phyloP scores from a whole-genome alignment of 2,329 filamentous ascomycete species.

The Fusarium torreyae region DNA sequence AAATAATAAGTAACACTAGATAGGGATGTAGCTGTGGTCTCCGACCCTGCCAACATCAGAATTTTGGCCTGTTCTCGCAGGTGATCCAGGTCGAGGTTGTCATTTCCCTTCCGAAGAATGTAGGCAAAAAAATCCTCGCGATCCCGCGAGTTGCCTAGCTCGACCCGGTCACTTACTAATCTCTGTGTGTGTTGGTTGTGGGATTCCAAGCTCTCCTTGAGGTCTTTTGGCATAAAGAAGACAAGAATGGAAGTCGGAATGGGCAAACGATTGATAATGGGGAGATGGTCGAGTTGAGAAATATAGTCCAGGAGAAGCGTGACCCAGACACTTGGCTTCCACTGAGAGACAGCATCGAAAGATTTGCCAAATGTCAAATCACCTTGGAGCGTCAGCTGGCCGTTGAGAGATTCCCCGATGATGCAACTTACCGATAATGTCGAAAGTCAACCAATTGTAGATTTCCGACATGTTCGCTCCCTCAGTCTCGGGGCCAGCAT shows the following conservation, averaged over 20 bases:
- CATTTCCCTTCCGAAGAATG: slow-evolving; percentile 7
- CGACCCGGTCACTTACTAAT: slow-evolving; percentile 12
- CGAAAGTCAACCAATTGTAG: slow-evolving; percentile 34
- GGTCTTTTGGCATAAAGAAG: slow-evolving; percentile 2
- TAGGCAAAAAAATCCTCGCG: slow-evolving; percentile 34
- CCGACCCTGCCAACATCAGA: slow-evolving; percentile 28
- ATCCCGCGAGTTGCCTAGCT: neutral
- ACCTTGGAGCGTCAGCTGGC: neutral
- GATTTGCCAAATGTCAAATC: slow-evolving; percentile 35
- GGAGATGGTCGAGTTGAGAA: slow-evolving; percentile 1
- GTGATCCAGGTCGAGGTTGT: slow-evolving; percentile 1
- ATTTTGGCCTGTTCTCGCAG: slow-evolving; percentile 36
- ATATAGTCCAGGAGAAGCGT: slow-evolving; percentile 6
- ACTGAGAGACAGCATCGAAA: slow-evolving; percentile 20
- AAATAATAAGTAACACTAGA: slow-evolving; percentile 2
- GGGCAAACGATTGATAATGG: slow-evolving; percentile 11
- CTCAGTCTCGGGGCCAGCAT: neutral
- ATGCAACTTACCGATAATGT: slow-evolving; percentile 25
- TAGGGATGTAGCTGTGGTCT: slow-evolving; percentile 25
- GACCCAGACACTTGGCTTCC: slow-evolving; percentile 22
- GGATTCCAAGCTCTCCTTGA: neutral
- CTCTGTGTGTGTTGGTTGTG: slow-evolving; percentile 16
- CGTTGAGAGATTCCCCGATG: fast-evolving
- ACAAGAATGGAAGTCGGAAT: slow-evolving; percentile 7
- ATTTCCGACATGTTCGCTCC: slow-evolving; percentile 18